Evolutionary conservation across 768 basidiomycete genomes (phyloP).

Genomic region (Pleurotus pulmonarius): DNA sequence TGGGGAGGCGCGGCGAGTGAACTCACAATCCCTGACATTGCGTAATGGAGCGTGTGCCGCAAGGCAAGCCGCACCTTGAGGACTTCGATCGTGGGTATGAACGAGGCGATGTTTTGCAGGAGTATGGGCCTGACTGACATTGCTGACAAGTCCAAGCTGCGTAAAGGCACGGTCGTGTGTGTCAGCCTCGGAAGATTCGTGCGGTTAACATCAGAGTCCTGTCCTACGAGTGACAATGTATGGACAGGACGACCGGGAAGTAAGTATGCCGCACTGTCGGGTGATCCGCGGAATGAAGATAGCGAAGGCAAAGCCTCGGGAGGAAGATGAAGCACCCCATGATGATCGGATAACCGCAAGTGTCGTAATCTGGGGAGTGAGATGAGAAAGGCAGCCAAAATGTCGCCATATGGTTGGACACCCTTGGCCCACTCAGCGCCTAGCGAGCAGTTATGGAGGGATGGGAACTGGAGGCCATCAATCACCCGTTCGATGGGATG

Average conservation of each 20-base stretch:
- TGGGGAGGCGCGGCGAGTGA: constrained; percentile 4
- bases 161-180: constrained; percentile 41
- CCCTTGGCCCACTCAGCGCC: constrained; percentile 43
- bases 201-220: constrained; percentile 51
- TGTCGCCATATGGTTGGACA: constrained; percentile 34
- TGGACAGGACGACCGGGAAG: constrained; percentile 62
- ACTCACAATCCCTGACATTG: constrained; percentile 65
- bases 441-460: constrained; percentile 36
- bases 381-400: constrained; percentile 40
- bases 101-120: constrained; percentile 50
- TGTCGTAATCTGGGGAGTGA: constrained; percentile 38
- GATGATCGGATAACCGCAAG: constrained; percentile 44
- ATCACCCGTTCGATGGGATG: constrained; percentile 48
- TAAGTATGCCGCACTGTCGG: constrained; percentile 53
- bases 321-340: constrained; percentile 35
- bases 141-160: constrained; percentile 53
- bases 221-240: constrained; percentile 50
- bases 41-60: constrained; percentile 61
- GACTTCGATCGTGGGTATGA: constrained; percentile 45
- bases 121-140: constrained; percentile 57
- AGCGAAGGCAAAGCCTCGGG: constrained; percentile 45
- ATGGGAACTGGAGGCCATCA: constrained; percentile 32
- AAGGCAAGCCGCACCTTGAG: constrained; percentile 57
- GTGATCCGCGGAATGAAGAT: constrained; percentile 54
- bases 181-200: constrained; percentile 50